A percentile compares a stretch with the other conserved stretches of the same genome.
phyloP scores from a whole-genome alignment of 176 grass and related monocot genomes.

The Rhynchospora breviuscula region DNA sequence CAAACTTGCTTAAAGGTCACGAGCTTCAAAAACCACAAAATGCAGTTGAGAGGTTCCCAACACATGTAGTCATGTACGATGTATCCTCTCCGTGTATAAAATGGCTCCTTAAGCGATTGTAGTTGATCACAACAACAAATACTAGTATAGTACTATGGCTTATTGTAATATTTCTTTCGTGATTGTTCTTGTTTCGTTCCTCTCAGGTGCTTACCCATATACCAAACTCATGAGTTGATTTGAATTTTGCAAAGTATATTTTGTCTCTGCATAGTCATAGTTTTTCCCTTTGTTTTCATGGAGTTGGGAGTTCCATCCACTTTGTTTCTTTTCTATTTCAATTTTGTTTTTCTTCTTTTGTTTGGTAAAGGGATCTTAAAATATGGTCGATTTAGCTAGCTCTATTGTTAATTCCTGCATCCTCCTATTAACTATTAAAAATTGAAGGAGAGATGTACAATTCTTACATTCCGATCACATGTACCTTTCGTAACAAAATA shows the following conservation, averaged over 20 bases:
- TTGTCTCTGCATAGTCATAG: no score
- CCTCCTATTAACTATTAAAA: neutral
- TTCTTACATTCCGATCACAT: no score
- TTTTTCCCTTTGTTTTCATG: no score
- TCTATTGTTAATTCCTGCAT: no score
- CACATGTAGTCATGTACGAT: neutral
- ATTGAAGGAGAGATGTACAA: no score
- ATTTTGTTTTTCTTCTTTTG: neutral
- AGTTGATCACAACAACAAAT: neutral
- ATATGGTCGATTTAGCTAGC: no score
- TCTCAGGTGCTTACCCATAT: neutral
- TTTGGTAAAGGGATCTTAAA: neutral
- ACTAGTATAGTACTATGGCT: neutral
- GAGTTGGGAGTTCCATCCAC: no score
- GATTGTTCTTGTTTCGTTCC: neutral
- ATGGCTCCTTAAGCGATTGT: neutral
- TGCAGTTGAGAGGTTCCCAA: constrained; percentile 16
- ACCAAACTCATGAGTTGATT: neutral
- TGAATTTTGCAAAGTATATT: neutral
- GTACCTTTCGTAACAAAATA: no score
- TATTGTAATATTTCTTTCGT: neutral
- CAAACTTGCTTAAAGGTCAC: no score
- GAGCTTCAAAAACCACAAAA: neutral
- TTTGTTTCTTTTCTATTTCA: neutral
- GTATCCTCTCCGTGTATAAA: neutral